These are phyloP conservation scores for Citrus glauca DNA, from an alignment of 345 rosid species.

Conservation along the genomic window DNA sequence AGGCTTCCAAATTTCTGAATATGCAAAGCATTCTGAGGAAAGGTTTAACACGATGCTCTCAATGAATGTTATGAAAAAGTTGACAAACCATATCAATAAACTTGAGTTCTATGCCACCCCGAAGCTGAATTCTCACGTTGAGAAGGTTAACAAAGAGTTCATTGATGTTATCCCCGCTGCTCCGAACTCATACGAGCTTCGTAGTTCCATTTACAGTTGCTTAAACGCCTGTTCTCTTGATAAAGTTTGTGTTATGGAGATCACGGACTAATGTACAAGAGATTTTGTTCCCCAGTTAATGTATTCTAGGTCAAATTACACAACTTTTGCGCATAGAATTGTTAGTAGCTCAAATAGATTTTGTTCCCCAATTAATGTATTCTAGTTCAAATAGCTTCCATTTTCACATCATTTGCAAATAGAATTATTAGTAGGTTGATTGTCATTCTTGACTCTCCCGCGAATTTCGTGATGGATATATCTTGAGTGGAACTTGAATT, in stretches of 20 bases:
- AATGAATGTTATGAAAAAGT: constrained; percentile 35
- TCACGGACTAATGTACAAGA: constrained; percentile 28
- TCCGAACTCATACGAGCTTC: constrained; percentile 59
- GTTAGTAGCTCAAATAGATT: too few relatives aligned
- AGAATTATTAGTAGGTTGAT: too few relatives aligned
- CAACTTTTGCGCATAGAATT: too few relatives aligned
- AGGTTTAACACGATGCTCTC: constrained; percentile 45
- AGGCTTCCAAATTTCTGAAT: constrained; percentile 44
- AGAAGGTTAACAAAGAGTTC: constrained; percentile 66
- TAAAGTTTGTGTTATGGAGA: constrained; percentile 56
- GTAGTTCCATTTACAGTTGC: constrained; percentile 47
- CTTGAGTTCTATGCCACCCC: constrained; percentile 41
- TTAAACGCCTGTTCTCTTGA: constrained; percentile 43
- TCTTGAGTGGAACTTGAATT: too few relatives aligned
- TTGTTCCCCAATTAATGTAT: not conserved
- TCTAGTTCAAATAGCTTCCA: too few relatives aligned
- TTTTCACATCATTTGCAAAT: not conserved
- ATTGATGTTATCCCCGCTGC: constrained; percentile 46
- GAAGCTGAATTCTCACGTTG: constrained; percentile 44
- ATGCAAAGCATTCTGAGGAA: constrained; percentile 22
- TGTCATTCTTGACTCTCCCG: too few relatives aligned
- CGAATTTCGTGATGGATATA: too few relatives aligned
- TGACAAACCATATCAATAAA: constrained; percentile 33
- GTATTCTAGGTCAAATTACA: too few relatives aligned
- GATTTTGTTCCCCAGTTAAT: not conserved